Percentiles rank a stretch among this genome's conserved stretches.
These are phyloP conservation scores for Gomphus bonarii DNA, from an alignment of 1,284 basidiomycete genomes.

Conservation along the genomic window DNA sequence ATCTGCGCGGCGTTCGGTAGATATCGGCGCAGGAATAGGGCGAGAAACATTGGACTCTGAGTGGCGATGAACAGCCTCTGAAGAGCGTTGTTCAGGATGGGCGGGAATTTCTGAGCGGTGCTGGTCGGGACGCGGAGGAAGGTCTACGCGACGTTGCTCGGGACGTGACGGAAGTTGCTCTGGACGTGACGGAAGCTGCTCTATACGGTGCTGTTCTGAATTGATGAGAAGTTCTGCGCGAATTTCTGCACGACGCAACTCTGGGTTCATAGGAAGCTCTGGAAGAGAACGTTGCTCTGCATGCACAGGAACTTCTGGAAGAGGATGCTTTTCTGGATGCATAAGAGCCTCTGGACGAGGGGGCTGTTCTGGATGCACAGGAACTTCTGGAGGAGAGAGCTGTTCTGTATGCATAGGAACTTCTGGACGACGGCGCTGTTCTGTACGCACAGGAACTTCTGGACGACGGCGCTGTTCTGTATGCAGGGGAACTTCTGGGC, in stretches of 20 bases:
- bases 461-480: background rate
- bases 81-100: conserved; percentile 9
- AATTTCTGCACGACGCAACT: background rate
- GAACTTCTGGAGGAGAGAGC: background rate
- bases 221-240: background rate
- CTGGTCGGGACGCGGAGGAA: background rate
- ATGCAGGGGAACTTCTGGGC: background rate
- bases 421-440: background rate
- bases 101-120: background rate
- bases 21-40: conserved; percentile 15
- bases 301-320: background rate
- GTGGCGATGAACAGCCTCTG: conserved; percentile 10
- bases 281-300: background rate
- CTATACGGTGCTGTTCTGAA: conserved; percentile 12
- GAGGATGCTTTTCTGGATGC: background rate
- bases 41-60: conserved; percentile 24
- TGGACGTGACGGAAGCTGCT: conserved; percentile 20
- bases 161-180: conserved; percentile 19
- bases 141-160: background rate
- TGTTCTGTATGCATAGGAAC: background rate
- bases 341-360: background rate
- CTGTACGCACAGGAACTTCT: background rate
- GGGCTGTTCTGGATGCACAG: background rate
- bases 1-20: conserved; percentile 16
- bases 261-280: background rate